Evolutionary conservation across 2,329 filamentous ascomycete species (phyloP).

Genomic region (Incumbomyces lentus): DNA sequence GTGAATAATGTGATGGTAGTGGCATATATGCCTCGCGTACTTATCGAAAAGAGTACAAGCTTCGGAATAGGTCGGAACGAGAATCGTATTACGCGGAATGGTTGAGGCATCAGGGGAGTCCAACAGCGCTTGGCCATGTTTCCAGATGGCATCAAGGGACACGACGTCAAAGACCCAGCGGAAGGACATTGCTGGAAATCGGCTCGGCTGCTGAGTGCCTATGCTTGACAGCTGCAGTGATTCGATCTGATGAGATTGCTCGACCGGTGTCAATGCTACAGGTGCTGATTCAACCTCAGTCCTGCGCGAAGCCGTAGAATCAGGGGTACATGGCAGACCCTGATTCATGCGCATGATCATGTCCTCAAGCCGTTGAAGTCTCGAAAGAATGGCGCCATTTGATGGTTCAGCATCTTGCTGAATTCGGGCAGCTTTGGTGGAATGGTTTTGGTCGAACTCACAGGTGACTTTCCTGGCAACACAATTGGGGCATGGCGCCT

Average conservation of each 20-base stretch:
- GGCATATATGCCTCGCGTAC: conserved; percentile 27
- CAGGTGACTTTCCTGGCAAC: conserved; percentile 24
- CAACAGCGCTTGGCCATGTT: not conserved
- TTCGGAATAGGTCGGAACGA: conserved; percentile 24
- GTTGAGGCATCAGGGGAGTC: not conserved
- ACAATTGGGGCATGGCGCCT: conserved; percentile 42
- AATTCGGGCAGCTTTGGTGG: conserved; percentile 2
- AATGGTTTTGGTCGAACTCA: conserved; percentile 4
- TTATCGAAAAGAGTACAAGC: conserved; percentile 24
- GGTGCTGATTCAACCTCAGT: not conserved
- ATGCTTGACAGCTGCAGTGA: not conserved
- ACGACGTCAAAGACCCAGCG: conserved; percentile 2
- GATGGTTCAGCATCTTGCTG: conserved; percentile 1
- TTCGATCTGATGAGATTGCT: conserved; percentile 5
- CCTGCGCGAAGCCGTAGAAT: not conserved
- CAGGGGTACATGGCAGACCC: not conserved
- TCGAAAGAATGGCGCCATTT: conserved; percentile 13
- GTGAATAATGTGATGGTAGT: conserved; percentile 28
- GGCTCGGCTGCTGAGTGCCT: not conserved
- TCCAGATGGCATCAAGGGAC: not conserved
- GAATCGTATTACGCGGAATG: conserved; percentile 7
- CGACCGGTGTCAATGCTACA: not conserved
- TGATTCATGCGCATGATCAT: conserved; percentile 11
- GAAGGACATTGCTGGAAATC: not conserved
- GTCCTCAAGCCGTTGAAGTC: conserved; percentile 17